Evolutionary conservation across 2,329 filamentous ascomycete genomes (phyloP), one percentile per base, ranked within the genome.

Genomic region (Akanthomyces dipterigenus): DNA sequence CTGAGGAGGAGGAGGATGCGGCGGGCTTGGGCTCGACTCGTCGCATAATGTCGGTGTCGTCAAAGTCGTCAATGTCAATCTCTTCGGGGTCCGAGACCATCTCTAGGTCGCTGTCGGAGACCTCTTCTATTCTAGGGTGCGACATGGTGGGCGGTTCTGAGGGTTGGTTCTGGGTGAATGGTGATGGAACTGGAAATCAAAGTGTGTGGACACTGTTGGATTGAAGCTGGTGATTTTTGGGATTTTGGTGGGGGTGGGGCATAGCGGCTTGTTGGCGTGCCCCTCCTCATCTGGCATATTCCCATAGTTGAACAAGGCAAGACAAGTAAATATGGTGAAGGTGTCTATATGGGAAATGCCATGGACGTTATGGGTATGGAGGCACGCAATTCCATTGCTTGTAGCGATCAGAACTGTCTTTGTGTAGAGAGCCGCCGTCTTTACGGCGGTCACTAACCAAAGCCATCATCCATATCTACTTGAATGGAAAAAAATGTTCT

Each of bases 41-140:
- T 62, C 80, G 80, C 64, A 86, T 72, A 70, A 85, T 86, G 73
- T 86, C 82, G 50, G 76, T 69, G 63, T 85, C 82, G 72, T 73
- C 72, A 66, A 86, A 85, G 75, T 86, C 83, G 71, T 84, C 82
- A 69, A 93, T 89, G 76, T 95, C 89, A 74, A 88, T 88, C 76
- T 96, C 92, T 65, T 91, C 90, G 58, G 93, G 91, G 77, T 98
- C 93, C 16, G 89, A 91, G 67, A 81, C 63, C 49, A 60, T 57
- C 45, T 85, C 87, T 67, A 82, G 81, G 76, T 91, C 89, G 74
- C 83, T 87, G 80, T 96, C 91, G 63, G 88, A 91, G 65, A 97
- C 88, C 76, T 98, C 95, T 82, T 99, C 95, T 75, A 98, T 88
- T 64, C 88, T 88, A 63, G 93, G 86, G 79, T 95, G 88, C 49